Evolutionary conservation across 495 filamentous ascomycete species (phyloP).

Genomic region (Apodospora peruviana): DNA sequence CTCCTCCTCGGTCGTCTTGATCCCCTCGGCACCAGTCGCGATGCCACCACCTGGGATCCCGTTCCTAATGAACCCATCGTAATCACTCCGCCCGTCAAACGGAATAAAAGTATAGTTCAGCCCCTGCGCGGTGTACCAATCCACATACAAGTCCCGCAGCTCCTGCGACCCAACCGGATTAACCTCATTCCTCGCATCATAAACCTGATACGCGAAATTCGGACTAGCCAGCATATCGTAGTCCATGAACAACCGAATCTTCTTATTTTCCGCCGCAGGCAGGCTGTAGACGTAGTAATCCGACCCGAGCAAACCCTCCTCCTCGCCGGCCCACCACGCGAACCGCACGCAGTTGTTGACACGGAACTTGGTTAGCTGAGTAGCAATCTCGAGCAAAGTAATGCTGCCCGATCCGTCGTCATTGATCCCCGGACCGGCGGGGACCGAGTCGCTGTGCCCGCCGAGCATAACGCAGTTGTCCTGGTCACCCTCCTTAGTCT

Average conservation of each 20-base stretch:
- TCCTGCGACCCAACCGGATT: constrained; percentile 46
- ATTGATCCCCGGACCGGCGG: constrained; percentile 44
- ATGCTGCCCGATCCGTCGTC: constrained; percentile 52
- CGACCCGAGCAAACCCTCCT: constrained; percentile 53
- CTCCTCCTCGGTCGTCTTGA: constrained; percentile 48
- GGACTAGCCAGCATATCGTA: constrained; percentile 56
- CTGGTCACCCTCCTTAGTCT: constrained; percentile 48
- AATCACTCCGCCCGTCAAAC: constrained; percentile 53
- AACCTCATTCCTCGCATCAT: constrained; percentile 35
- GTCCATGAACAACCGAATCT: constrained; percentile 55
- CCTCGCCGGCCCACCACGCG: constrained; percentile 54
- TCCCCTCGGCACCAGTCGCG: constrained; percentile 57
- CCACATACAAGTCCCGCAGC: constrained; percentile 45
- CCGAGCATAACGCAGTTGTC: constrained; percentile 55
- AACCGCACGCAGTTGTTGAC: constrained; percentile 55
- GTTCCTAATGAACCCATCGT: constrained; percentile 49
- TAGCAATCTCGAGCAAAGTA: constrained; percentile 49
- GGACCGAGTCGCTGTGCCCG: constrained; percentile 50
- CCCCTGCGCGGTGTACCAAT: constrained; percentile 42
- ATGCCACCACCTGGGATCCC: constrained; percentile 52
- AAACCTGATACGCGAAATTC: constrained; percentile 53
- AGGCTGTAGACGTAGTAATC: constrained; percentile 49
- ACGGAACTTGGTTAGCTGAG: constrained; percentile 41
- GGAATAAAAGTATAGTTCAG: constrained; percentile 49
- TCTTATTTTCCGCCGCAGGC: constrained; percentile 42